phyloP scores from a whole-genome alignment of 2,329 filamentous ascomycete genomes.

The Xylariaceae sp. region DNA sequence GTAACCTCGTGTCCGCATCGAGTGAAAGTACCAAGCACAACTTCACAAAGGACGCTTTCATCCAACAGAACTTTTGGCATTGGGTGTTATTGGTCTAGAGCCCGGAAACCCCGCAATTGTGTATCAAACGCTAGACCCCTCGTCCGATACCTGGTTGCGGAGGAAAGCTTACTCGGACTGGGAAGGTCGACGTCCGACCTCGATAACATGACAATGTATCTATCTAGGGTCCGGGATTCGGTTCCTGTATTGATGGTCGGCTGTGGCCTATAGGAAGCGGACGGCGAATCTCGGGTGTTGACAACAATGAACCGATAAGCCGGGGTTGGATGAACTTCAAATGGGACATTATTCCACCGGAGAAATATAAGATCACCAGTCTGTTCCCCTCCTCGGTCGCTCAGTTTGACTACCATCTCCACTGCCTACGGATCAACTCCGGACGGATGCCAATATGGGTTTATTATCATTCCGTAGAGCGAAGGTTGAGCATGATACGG shows the following conservation, averaged over 20 bases:
- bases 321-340: background rate
- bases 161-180: constrained; percentile 14
- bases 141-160: background rate
- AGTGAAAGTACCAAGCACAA: background rate
- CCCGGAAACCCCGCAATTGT: constrained; percentile 12
- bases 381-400: background rate
- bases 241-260: background rate
- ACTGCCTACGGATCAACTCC: background rate
- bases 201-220: background rate
- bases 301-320: background rate
- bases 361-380: background rate
- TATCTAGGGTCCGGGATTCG: background rate
- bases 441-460: constrained; percentile 8
- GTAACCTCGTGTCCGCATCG: background rate
- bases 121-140: background rate
- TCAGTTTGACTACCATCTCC: background rate
- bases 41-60: background rate
- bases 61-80: background rate
- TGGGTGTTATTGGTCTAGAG: background rate
- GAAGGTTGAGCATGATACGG: constrained; percentile 4
- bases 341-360: background rate
- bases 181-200: constrained; percentile 12
- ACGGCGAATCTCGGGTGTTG: background rate
- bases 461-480: constrained; percentile 6
- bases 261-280: background rate